Base-by-base conservation (phyloP, 2,329 filamentous ascomycete species). In the Cyphellophora attinorum region DNA sequence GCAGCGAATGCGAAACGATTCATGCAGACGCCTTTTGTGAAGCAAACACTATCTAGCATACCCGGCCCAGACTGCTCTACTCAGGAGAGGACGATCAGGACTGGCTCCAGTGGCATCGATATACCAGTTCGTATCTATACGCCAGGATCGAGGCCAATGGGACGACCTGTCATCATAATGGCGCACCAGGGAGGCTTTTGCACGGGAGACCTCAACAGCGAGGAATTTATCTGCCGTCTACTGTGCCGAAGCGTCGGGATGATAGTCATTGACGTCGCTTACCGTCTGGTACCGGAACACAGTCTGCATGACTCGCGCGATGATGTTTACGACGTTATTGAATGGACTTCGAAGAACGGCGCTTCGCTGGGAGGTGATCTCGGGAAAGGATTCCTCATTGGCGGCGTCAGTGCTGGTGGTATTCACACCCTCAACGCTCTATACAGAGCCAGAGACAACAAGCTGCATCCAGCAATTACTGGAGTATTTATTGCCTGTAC, bases 261-360 rank as follows among this genome's bases (percentile, higher is more conserved):
- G 5, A 29, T 46, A 12, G 30, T 45, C 14, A 34, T 46, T 30
- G 44, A 35, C 29, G 37, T 46, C 19, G 45, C 29, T 29, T 46
- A 46, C 23, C 41, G 44, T 4, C 36, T 48, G 11, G 37, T 41
- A n/a, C 45, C 45, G 11, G 45, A 45, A 19, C 30, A 37, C 17
- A 19, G 23, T 3, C 46, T 35, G 37, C 44, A 35, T 2, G 38
- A 48, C 0, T 42, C 43, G 1, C 46, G 50, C 23, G 46, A 48
- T 21, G 50, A 53, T 17, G 47, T 44, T 8, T 54, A 51, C 50
- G 48, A 51, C 19, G 39, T 47, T 3, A 46, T 56, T 0, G 55
- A 51, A 48, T 55, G 53, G 51, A 52, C 48, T 34, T 33, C 27
- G 2, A 33, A 42, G 25, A 46, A 44, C 19, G 23, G 37, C 1